A percentile compares a stretch with the other conserved stretches of the same genome.
Evolutionary conservation across 129 eudicot species (phyloP).

Genomic region (Artemisia annua): DNA sequence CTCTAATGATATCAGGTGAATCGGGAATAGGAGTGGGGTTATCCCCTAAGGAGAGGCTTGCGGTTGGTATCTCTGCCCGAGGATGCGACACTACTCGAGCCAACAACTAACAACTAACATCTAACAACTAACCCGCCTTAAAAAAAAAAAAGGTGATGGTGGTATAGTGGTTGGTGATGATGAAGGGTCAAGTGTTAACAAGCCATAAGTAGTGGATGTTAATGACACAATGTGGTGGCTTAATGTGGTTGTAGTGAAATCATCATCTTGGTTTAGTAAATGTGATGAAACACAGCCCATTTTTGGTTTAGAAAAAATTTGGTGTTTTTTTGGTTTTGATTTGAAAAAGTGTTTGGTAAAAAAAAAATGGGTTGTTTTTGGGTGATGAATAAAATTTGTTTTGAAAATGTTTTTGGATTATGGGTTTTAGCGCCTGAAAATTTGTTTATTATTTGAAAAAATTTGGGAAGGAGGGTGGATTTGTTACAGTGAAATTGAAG

Average conservation of each 20-base stretch:
- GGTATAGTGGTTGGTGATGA: conserved; percentile 21
- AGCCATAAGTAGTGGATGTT: conserved; percentile 86
- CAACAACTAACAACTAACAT: too few relatives aligned
- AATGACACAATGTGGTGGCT: conserved; percentile 94
- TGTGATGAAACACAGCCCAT: conserved; percentile 97
- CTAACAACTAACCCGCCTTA: too few relatives aligned
- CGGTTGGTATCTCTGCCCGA: too few relatives aligned
- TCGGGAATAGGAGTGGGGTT: too few relatives aligned
- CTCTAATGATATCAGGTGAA: too few relatives aligned
- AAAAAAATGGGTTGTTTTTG: neutral
- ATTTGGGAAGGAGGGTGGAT: conserved; percentile 7
- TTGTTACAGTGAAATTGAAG: conserved; percentile 25
- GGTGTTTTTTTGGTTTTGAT: conserved; percentile 4
- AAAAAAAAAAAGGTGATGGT: too few relatives aligned
- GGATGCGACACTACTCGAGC: too few relatives aligned
- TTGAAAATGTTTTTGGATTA: conserved; percentile 21
- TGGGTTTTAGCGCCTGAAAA: conserved; percentile 41
- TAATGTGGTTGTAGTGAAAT: conserved; percentile 43
- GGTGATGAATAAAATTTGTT: too few relatives aligned
- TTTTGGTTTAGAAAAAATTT: neutral
- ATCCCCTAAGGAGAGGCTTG: too few relatives aligned
- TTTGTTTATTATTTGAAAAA: neutral
- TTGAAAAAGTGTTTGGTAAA: conserved; percentile 17
- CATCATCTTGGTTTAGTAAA: conserved; percentile 66
- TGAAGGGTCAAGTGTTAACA: conserved; percentile 56